Evolutionary conservation across 2,329 filamentous ascomycete genomes (phyloP), one percentile per base, ranked within the genome.

Genomic region (Fusarium azukiicola): DNA sequence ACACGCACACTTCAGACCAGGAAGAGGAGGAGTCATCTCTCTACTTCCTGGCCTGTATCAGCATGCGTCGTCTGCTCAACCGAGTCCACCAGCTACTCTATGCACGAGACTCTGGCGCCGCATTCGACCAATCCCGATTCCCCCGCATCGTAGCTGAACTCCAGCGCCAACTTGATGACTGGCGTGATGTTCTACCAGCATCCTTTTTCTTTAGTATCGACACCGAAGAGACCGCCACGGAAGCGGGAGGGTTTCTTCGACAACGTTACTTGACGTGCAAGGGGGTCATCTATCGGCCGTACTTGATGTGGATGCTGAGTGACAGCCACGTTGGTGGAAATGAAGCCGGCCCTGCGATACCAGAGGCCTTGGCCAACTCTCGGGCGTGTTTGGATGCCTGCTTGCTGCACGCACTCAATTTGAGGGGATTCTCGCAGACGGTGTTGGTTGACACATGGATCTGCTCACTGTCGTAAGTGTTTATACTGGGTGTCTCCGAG

Each of bases 371-470:
- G 38, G 85, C 84, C 3, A 88, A 87, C 42, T 91, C 89, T 74
- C 87, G 88, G 52, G 83, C 87, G 1, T 91, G 90, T 50, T 81
- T 91, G 0, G 88, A 91, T 69, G 89, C 90, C 0, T 91, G 90
- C 44, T 78, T 90, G 19, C 75, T 91, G 50, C 90, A 92, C 68
- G 90, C 91, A 1, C 81, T 90, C 52, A 91, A 91, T 50, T 75
- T 92, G 6, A 80, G 88, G 32, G 88, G 88, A 0, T 91, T 90
- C 71, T 85, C 88, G 0, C 91, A 92, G 64, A 92, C 91, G 0
- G 87, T 92, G 0, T 81, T 92, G 46, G 87, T 92, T 3, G 91
- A 92, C 77, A 91, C 90, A 0, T 92, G 91, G 91, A 92, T 92
- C 32, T 92, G 91, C 61, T 90, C 90, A 0, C 78, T 92, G 0